These are phyloP conservation scores for Pleurotus eryngii DNA, from an alignment of 768 basidiomycete species.

Conservation along the genomic window DNA sequence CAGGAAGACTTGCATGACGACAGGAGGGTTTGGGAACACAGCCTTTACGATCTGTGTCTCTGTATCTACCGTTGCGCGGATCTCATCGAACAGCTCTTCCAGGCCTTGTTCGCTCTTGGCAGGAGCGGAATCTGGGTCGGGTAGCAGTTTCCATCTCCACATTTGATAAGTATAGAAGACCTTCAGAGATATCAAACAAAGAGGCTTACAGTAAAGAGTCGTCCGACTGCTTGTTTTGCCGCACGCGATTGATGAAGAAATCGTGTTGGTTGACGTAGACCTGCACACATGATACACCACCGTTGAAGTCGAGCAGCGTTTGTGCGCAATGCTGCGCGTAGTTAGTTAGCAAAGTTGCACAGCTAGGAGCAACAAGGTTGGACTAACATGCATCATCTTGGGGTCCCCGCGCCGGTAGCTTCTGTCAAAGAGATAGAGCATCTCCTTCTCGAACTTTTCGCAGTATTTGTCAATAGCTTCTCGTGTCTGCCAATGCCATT, in stretches of 20 bases:
- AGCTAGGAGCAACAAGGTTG: background rate
- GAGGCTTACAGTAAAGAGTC: conserved; percentile 60
- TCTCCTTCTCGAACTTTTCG: conserved; percentile 98
- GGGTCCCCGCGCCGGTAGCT: conserved; percentile 97
- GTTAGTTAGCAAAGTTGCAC: background rate
- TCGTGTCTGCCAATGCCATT: conserved; percentile 52
- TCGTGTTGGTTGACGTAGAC: conserved; percentile 99
- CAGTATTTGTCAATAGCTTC: conserved; percentile 96
- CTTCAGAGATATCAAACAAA: too few species aligned
- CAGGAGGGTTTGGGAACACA: conserved; percentile 93
- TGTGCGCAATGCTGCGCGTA: conserved; percentile 89
- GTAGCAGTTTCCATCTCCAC: conserved; percentile 74
- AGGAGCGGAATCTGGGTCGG: conserved; percentile 73
- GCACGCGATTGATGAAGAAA: conserved; percentile 95
- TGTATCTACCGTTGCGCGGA: conserved; percentile 86
- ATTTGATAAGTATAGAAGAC: conserved; percentile 7
- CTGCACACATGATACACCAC: conserved; percentile 93
- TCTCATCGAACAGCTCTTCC: conserved; percentile 78
- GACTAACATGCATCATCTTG: conserved; percentile 94
- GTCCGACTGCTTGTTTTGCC: conserved; percentile 53
- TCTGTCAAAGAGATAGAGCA: conserved; percentile 91
- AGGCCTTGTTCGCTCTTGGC: conserved; percentile 82
- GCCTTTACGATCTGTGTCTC: conserved; percentile 98
- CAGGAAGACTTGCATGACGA: conserved; percentile 97
- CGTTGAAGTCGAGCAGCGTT: conserved; percentile 96